Base-by-base conservation (phyloP, 2,329 filamentous ascomycete genomes). In the Fusarium denticulatum region DNA sequence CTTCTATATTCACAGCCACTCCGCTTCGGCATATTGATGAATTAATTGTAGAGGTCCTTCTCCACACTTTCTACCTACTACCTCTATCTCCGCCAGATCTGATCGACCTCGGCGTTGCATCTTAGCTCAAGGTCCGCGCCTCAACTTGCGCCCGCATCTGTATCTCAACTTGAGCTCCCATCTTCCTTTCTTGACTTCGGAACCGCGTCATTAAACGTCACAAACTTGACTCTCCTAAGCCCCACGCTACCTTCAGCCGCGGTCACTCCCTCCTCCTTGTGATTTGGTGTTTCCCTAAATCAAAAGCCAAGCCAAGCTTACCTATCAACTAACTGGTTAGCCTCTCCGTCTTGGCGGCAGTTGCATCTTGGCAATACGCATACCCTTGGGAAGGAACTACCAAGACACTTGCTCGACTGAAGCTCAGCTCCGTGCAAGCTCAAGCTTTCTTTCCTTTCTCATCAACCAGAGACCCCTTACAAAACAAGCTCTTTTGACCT, bases 281-380 rank as follows among this genome's bases (percentile, higher is more conserved):
- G 71, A 73, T 71, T 72, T 53, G 62, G 71, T 59, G 34, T 52
- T 68, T 52, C 36, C 52, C 68, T 37, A 57, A 53, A 43, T 49
- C 68, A 57, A 58, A 11, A 56, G 72, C 65, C 69, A 67, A 73
- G 69, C 64, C 72, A 70, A 58, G 69, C 72, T 73, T 75, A 40
- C 43, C 57, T 45, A 56, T 62, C 64, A 63, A 52, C 37, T 46
- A 66, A 52, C 37, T 46, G 42, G 45, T 60, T 64, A 69, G 71
- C 58, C 72, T 74, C 55, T 73, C 53, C 60, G 64, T 60, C 72
- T 74, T 75, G 72, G 69, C 69, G 59, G 56, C 69, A 64, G 60
- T 73, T 64, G 52, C 46, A 66, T 45, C 63, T 74, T 75, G 72
- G 72, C 72, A 63, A 65, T 67, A 52, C 60, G 61, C 66, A 65